Percentiles rank a stretch among this genome's conserved stretches.
Evolutionary conservation across 1,284 basidiomycete species (phyloP).

Genomic region (Trichosporon ovoides): DNA sequence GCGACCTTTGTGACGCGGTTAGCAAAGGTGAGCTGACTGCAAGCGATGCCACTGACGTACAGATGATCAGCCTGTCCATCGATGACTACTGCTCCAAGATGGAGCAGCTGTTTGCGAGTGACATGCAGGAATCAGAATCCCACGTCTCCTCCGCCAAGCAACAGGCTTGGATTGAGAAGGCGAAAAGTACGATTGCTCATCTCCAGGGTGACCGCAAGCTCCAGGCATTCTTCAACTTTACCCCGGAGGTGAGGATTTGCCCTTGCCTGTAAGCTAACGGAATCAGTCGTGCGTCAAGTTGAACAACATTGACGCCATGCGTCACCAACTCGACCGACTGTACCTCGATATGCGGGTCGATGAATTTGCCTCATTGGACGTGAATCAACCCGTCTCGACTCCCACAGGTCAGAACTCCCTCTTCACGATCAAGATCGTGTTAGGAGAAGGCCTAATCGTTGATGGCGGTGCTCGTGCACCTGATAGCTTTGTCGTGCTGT

Average conservation of each 20-base stretch:
- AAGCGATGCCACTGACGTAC: not conserved
- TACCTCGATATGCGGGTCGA: slow-evolving; percentile 90
- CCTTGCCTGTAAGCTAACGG: not conserved
- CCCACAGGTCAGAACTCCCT: slow-evolving; percentile 63
- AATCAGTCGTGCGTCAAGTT: slow-evolving; percentile 86
- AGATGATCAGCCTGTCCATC: slow-evolving; percentile 87
- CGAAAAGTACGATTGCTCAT: slow-evolving; percentile 65
- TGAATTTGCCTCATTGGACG: slow-evolving; percentile 61
- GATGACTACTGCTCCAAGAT: slow-evolving; percentile 86
- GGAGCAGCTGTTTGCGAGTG: slow-evolving; percentile 82
- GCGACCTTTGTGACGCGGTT: slow-evolving; percentile 84
- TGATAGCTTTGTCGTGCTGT: slow-evolving; percentile 91
- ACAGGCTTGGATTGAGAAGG: slow-evolving; percentile 91
- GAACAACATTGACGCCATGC: slow-evolving; percentile 93
- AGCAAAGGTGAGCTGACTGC: slow-evolving; percentile 60
- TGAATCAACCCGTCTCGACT: slow-evolving; percentile 61
- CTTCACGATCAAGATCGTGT: slow-evolving; percentile 89
- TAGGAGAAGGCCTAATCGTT: slow-evolving; percentile 73
- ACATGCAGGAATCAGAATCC: slow-evolving; percentile 58
- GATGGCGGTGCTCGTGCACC: slow-evolving; percentile 58
- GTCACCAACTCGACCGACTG: slow-evolving; percentile 84
- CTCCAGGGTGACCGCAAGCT: slow-evolving; percentile 74
- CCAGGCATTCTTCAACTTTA: slow-evolving; percentile 73
- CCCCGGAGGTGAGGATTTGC: slow-evolving; percentile 54
- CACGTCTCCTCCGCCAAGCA: slow-evolving; percentile 55